Evolutionary conservation across 352 stramenopile genomes (phyloP).

Genomic region (Pythium utonaiense): DNA sequence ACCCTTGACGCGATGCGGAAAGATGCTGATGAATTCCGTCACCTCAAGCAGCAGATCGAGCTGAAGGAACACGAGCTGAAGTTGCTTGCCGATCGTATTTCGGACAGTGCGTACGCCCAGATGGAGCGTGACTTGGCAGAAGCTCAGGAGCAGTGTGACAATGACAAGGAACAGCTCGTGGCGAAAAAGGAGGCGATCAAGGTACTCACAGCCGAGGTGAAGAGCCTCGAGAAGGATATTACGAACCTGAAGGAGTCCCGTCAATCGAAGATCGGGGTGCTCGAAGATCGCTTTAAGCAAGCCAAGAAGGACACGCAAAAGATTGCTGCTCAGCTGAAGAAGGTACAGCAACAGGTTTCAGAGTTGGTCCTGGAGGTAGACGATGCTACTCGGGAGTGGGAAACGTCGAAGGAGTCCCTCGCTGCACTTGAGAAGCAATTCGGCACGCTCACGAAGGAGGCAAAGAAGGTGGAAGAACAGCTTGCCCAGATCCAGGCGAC

Average conservation of each 20-base stretch:
- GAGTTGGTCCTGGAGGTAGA: conserved; percentile 75
- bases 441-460: conserved; percentile 50
- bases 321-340: conserved; percentile 54
- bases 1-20: conserved; percentile 69
- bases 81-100: conserved; percentile 78
- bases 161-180: conserved; percentile 59
- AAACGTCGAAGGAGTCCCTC: conserved; percentile 51
- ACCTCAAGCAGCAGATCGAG: conserved; percentile 73
- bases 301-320: conserved; percentile 76
- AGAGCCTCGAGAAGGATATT: conserved; percentile 73
- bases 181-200: conserved; percentile 65
- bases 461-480: conserved; percentile 69
- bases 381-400: conserved; percentile 61
- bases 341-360: conserved; percentile 61
- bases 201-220: conserved; percentile 73
- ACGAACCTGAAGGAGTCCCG: conserved; percentile 78
- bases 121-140: conserved; percentile 67
- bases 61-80: conserved; percentile 80
- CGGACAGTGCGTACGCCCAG: conserved; percentile 73
- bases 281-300: conserved; percentile 73
- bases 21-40: conserved; percentile 70
- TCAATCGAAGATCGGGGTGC: conserved; percentile 70
- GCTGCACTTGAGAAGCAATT: conserved; percentile 58
- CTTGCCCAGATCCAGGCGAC: conserved; percentile 59
- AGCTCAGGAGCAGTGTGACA: conserved; percentile 68